Base-by-base conservation (phyloP, 768 basidiomycete species). In the Serendipita vermifera region DNA sequence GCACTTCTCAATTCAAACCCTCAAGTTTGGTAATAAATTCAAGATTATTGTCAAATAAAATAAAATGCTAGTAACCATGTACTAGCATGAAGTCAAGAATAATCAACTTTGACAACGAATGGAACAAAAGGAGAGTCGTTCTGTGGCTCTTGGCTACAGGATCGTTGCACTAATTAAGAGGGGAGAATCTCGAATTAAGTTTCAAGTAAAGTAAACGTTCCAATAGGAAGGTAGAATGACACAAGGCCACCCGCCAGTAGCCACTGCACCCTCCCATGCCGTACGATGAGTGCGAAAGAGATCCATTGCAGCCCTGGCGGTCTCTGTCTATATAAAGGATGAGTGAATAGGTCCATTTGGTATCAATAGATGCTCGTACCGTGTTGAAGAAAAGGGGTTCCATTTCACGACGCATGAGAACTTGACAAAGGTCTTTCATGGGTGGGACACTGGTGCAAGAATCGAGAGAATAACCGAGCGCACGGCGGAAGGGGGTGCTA, bases 241-340 rank as follows among this genome's bases (percentile, higher is more conserved):
- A 22, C 22, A 51, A 5, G 46, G 46, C 46, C 46, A 51, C 7
- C 46, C 46, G 1, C 24, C 29, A 29, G 20, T 22, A 7, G 24
- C 9, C 9, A 51, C 9, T 22, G 32, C 46, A 29, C 22, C 46
- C 24, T 51, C 46, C 46, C 46, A 51, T 9, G 24, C 46, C 22
- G 20, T 15, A 27, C 22, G 11, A 15, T 27, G 15, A 29, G 15
- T 27, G 9, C 46, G 46, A 31, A 51, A 51, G 27, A 51, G 46
- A 31, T 51, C 46, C 46, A 51, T 20, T 11, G 46, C 46, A 22
- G 46, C 46, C 11, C 46, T 22, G 32, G 46, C 46, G 2, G 46
- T 20, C 29, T 51, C 46, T 29, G 46, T 51, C 46, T 51, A 51
- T n/a, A n/a, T n/a, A n/a, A n/a, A n/a, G n/a, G n/a, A n/a, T n/a